Evolutionary conservation across 257 asterid genomes (phyloP), one percentile per base, ranked within the genome.

Genomic region (Rubia yunnanensis): DNA sequence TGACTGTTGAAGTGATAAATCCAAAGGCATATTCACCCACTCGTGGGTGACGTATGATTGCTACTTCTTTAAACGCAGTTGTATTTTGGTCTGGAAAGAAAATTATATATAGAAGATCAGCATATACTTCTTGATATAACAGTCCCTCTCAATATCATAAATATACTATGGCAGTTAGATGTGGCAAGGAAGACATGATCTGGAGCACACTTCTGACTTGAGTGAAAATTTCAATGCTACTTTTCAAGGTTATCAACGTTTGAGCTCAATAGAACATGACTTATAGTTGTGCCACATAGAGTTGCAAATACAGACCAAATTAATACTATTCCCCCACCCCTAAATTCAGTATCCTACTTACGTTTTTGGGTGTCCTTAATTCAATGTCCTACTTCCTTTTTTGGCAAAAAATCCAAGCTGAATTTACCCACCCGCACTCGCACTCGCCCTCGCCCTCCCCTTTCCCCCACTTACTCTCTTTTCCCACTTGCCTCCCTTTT

Each of bases 11-110:
- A 72, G 96, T 89, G 86, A 89, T 89, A 68, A 89, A 89, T 48
- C 96, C 96, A 83, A 89, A 86, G 70, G 95, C 96, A 76, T 89
- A 89, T 82, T 89, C 95, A 74, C 97, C 95, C 64, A 87, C 91
- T 53, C 97, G 97, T 11, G 97, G 97, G 56, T 90, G 97, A 22
- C 82, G 83, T 44, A 90, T 87, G 66, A 87, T 87, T 53, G 96
- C 97, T 52, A 90, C 97, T 79, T 90, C 96, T 78, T 90, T 90
- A 64, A 90, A 90, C 30, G 97, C 97, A 41, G 96, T 84, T 65
- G 85, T 87, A 68, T 87, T 85, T 74, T 90, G 90, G 72, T 90
- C 97, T 90, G 88, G 59, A 65, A 58, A 30, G 14, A 11, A 49
- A 63, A 41, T 32, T 10, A 18, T 13, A 50, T 30, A 5, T 35